Evolutionary conservation across 495 filamentous ascomycete species (phyloP), one percentile per base, ranked within the genome.

Genomic region (Chaetomium cochliodes): DNA sequence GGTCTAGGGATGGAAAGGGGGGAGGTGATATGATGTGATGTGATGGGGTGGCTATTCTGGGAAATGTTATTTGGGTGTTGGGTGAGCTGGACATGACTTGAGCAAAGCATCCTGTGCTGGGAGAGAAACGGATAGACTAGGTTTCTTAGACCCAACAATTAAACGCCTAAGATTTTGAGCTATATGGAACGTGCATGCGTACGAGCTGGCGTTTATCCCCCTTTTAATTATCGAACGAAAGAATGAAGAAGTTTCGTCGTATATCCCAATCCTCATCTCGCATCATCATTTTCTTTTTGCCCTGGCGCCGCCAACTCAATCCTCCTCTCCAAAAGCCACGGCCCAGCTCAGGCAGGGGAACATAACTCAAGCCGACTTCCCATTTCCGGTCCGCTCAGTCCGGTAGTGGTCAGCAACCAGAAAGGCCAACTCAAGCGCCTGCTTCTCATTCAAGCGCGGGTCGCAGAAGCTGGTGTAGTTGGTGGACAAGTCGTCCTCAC

Each of bases 381-480:
- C 41, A n/a, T 44, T 62, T 57, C 79, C 41, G 22, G 44, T 62
- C 61, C 79, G 69, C 68, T 80, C 80, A 52, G 73, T 73, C 44
- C 80, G 71, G 51, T 77, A 96, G 72, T 91, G 91, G 9, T 90
- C 92, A 2, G 94, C 94, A 61, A 98, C 87, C 72, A 98, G 76
- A 75, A 98, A 98, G 2, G 94, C 92, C 73, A 97, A 77, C 77
- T 98, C 94, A 26, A 98, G 82, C 18, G 94, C 92, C 79, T 98
- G 94, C 76, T 97, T 97, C 83, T 98, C 94, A 73, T 98, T 98
- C 53, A 98, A 79, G 13, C 94, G 78, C 5, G 94, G 94, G 73
- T 98, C 94, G 75, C 94, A 98, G 80, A 92, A 97, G 30, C 89
- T 94, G 3, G 90, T 96, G 74, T 98, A 98, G 60, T 96, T 89